Evolutionary conservation across 345 rosid genomes (phyloP), one percentile per base, ranked within the genome.

Genomic region (Lepidium africanum): DNA sequence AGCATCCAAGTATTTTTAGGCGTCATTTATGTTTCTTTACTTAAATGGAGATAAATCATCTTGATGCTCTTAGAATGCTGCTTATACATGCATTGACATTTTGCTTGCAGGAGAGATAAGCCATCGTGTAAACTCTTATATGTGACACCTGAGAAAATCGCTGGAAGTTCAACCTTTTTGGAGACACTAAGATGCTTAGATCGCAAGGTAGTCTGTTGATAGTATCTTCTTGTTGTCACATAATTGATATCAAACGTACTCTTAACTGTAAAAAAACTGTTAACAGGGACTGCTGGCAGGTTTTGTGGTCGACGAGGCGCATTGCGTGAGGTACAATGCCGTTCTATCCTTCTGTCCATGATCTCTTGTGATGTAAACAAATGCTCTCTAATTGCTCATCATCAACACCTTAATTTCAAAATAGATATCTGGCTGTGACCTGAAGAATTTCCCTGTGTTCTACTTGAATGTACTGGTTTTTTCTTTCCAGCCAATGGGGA

Each of bases 271-370:
- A 27, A 35, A 42, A 59, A 36, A 45, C 17, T 45, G 10, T 45
- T 36, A 13, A 74, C 84, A 86, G 97, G 83, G 84, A 69, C 89
- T 78, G 59, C 77, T 90, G 11, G 84, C 88, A 23, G 93, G 97
- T 71, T 88, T 93, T 83, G 86, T 85, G 63, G 88, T 87, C 74
- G 98, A 88, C 75, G 98, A 93, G 83, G 91, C 94, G 58, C 96
- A 93, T 55, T 91, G 95, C 77, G 97, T 90, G 65, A 90, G 98
- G 97, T 90, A 78, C 38, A 33, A 3, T 15, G 17, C 11, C n/a
- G 8, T 46, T 69, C 36, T n/a, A 35, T 6, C 27, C 36, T 41
- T 63, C 52, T 45, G 33, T 23, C 55, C 55, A 27, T 46, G 38
- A 45, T 46, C 37, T 25, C 36, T 50, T 21, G 43, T 66, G 40